Evolutionary conservation across 495 filamentous ascomycete genomes (phyloP).

Genomic region (Penicillium paradoxum): DNA sequence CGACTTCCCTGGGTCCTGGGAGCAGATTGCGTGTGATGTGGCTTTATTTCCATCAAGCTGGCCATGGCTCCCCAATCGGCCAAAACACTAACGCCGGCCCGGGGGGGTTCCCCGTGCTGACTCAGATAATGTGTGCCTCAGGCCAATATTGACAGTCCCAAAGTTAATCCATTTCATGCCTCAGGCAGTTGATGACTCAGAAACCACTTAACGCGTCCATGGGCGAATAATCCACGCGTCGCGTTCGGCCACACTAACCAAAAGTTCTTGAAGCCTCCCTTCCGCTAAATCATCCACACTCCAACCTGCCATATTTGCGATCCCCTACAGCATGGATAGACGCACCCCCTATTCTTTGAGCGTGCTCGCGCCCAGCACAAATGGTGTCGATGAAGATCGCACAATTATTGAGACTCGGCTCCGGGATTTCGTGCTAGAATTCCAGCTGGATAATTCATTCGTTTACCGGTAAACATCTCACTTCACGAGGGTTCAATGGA

Average conservation of each 20-base stretch:
- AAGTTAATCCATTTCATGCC: too few relatives aligned
- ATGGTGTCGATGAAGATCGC: conserved; percentile 56
- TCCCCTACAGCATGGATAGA: conserved; percentile 65
- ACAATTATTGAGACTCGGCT: conserved; percentile 52
- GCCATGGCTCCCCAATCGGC: conserved; percentile 34
- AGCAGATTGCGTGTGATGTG: conserved; percentile 14
- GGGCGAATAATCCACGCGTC: conserved; percentile 26
- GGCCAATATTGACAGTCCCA: too few relatives aligned
- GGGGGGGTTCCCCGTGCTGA: not conserved
- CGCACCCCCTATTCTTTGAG: conserved; percentile 79
- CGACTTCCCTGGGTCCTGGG: not conserved
- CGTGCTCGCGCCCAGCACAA: conserved; percentile 65
- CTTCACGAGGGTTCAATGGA: not conserved
- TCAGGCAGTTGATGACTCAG: conserved; percentile 6
- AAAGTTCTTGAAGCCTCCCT: conserved; percentile 29
- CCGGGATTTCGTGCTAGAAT: conserved; percentile 83
- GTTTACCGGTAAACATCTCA: conserved; percentile 70
- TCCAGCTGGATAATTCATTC: conserved; percentile 91
- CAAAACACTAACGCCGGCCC: conserved; percentile 24
- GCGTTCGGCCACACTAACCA: conserved; percentile 21
- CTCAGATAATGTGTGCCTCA: conserved; percentile 12
- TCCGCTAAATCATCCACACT: conserved; percentile 11
- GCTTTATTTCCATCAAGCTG: conserved; percentile 19
- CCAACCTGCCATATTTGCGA: conserved; percentile 20
- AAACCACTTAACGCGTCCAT: conserved; percentile 46